These are phyloP conservation scores for Boletus patriciae DNA, from an alignment of 768 basidiomycete genomes.

Conservation along the genomic window DNA sequence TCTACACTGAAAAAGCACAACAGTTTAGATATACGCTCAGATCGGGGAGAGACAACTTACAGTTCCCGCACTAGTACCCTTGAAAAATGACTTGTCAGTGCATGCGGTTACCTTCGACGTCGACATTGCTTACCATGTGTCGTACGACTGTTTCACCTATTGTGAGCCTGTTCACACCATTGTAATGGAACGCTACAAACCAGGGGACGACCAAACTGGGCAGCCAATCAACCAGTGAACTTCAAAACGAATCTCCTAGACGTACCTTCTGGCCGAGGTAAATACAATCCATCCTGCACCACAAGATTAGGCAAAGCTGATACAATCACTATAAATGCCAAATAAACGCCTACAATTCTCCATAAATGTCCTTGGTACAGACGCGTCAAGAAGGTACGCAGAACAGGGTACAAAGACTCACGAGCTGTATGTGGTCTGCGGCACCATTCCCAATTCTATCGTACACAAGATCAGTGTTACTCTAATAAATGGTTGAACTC, in stretches of 20 bases:
- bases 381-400: not conserved
- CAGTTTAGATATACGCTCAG: not conserved
- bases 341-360: constrained; percentile 67
- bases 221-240: constrained; percentile 1
- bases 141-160: constrained; percentile 45
- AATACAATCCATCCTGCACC: constrained; percentile 85
- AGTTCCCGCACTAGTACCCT: constrained; percentile 75
- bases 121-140: constrained; percentile 49
- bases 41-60: constrained; percentile 44
- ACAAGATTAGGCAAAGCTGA: not conserved
- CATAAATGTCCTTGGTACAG: constrained; percentile 84
- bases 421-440: constrained; percentile 88
- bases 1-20: constrained; percentile 52
- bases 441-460: constrained; percentile 90
- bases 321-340: not conserved
- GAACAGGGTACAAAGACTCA: constrained; percentile 31
- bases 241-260: not conserved
- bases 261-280: constrained; percentile 90
- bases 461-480: not conserved
- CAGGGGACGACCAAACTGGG: constrained; percentile 72
- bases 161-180: constrained; percentile 2
- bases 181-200: constrained; percentile 39
- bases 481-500: not conserved
- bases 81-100: constrained; percentile 4
- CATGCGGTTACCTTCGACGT: not conserved